Base-by-base conservation (phyloP, 2,329 filamentous ascomycete species). In the Fusarium sp. region DNA sequence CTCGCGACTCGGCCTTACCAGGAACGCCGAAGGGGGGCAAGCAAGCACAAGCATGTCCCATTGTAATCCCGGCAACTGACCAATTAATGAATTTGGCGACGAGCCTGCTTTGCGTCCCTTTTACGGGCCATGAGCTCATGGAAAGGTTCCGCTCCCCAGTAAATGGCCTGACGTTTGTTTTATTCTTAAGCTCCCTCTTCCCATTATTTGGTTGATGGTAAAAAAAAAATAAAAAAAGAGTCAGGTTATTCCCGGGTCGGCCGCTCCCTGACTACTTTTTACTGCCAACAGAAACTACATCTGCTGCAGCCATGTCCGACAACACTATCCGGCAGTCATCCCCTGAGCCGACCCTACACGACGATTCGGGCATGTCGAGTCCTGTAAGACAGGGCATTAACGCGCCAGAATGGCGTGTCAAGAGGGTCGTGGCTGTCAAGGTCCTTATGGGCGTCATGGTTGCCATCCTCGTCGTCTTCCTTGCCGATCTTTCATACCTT, bases 401-500 rank as follows among this genome's bases (percentile, higher is more conserved):
- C 35, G 71, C 71, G 16, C 40, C 60, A 16, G 20, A 58, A 33
- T 75, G 73, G 75, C 63, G 35, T 12, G 36, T 67, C 53, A 56
- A 65, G 40, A 55, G 62, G 24, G 27, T 53, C 35, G 6, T 64
- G 6, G 49, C 60, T n/a, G 1, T 56, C 40, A 75, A 68, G 38
- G 59, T 76, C 7, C 69, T 77, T 0, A 68, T 71, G 27, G 72
- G 63, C n/a, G 12, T 66, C n/a, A 69, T 73, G 58, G 57, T 72
- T 0, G 62, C 66, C 17, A 61, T 77, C 16, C 67, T 76, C 38
- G 51, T 77, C 12, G 40, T 77, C 9, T 77, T 77, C 57, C 58
- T 77, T 4, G 75, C 69, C 35, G 73, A 77, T 17, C 71, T 77
- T n/a, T 75, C 75, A 5, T 83, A 83, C 38, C 76, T 83, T 20